phyloP scores from a whole-genome alignment of 352 stramenopile genomes.

The Stramenopiles sp. region DNA sequence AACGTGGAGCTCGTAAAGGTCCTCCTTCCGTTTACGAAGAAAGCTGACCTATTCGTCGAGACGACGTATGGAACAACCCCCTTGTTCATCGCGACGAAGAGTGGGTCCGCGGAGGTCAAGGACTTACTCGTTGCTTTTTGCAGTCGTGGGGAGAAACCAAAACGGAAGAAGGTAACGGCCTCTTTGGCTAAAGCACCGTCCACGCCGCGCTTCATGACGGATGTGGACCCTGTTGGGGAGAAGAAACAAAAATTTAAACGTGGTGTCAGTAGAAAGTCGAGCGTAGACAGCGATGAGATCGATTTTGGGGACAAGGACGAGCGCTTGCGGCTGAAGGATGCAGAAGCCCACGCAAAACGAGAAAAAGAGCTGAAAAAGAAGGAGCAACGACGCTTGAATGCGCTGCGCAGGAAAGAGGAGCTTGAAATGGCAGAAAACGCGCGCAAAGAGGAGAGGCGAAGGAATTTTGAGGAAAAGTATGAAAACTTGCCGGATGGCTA shows the following conservation, averaged over 20 bases:
- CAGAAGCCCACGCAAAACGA: background rate
- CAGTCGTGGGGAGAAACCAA: background rate
- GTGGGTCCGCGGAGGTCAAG: background rate
- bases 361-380: background rate
- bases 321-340: background rate
- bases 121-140: background rate
- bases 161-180: background rate
- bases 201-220: background rate
- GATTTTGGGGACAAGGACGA: background rate
- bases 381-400: background rate
- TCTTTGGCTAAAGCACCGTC: background rate
- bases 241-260: background rate
- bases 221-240: background rate
- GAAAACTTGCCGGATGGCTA: background rate
- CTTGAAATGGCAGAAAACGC: background rate
- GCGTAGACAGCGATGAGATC: background rate
- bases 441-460: background rate
- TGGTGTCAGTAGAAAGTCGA: background rate
- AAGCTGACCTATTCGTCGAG: background rate
- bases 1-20: background rate
- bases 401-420: background rate
- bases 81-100: constrained; percentile 4
- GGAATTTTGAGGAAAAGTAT: background rate
- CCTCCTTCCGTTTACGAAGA: background rate
- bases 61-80: background rate